Percentiles rank a stretch among this genome's conserved stretches.
Conservation (phyloP, 352 stramenopile species). For the Pythium phragmiticola region DNA sequence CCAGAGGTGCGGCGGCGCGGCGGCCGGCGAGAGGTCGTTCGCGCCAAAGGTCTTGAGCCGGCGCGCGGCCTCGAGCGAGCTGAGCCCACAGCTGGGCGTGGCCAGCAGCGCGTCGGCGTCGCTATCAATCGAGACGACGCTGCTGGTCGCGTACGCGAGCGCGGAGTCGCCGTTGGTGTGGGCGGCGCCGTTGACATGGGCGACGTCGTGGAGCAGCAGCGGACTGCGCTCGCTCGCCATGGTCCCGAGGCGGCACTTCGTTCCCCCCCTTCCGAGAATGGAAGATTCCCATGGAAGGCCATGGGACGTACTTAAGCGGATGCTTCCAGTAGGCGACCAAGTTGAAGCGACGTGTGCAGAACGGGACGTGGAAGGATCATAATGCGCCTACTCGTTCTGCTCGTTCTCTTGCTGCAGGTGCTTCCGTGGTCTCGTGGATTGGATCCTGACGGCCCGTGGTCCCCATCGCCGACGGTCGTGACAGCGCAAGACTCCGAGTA, state of each 20-base stretch:
- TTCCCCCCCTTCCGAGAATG: not conserved
- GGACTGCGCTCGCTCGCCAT: slow-evolving; percentile 13
- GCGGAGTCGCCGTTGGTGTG: slow-evolving; percentile 1
- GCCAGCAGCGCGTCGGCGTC: slow-evolving; percentile 56
- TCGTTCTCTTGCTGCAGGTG: not conserved
- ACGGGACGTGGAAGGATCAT: not conserved
- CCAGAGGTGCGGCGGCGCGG: not conserved
- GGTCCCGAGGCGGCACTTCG: not conserved
- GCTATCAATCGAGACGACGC: slow-evolving; percentile 7
- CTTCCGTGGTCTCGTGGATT: not conserved
- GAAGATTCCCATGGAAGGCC: not conserved
- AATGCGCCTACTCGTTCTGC: not conserved
- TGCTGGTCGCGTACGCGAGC: not conserved
- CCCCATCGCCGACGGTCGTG: not conserved
- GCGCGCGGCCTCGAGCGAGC: slow-evolving; percentile 69
- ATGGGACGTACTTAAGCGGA: not conserved
- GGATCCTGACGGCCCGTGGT: not conserved
- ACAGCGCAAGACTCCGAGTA: not conserved
- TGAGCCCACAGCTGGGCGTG: slow-evolving; percentile 73
- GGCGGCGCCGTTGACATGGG: slow-evolving; percentile 10
- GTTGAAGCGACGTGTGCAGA: not conserved
- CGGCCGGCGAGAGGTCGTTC: slow-evolving; percentile 72
- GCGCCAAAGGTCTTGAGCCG: slow-evolving; percentile 83
- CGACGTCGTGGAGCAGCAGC: slow-evolving; percentile 9
- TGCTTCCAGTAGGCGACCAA: not conserved